phyloP scores from a whole-genome alignment of 2,329 filamentous ascomycete species.

The Colletotrichum liriopes region DNA sequence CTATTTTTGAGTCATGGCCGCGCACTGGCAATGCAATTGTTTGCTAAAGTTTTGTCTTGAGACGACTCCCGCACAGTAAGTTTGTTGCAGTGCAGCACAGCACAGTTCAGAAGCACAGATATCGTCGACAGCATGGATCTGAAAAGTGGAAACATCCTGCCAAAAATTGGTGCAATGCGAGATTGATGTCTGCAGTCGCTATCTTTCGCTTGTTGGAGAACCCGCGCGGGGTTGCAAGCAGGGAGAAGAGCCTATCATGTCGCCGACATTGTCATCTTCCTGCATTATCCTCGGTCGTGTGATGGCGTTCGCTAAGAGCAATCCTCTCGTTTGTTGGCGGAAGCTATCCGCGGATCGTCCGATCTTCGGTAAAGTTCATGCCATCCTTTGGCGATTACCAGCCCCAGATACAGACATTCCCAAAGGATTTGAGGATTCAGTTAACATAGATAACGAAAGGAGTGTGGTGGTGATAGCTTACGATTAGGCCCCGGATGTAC shows the following conservation, averaged over 20 bases:
- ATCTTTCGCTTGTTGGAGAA: not conserved
- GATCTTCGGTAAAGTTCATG: conserved; percentile 4
- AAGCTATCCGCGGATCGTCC: conserved; percentile 12
- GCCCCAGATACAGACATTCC: not conserved
- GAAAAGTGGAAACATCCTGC: not conserved
- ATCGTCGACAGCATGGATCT: not conserved
- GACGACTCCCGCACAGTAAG: conserved; percentile 19
- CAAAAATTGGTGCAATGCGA: not conserved
- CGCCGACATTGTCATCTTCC: conserved; percentile 22
- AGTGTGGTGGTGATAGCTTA: not conserved
- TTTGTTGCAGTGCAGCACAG: not conserved
- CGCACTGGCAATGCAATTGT: not conserved
- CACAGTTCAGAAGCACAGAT: not conserved
- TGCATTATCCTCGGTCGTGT: conserved; percentile 16
- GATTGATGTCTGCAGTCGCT: not conserved
- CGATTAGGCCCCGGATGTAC: not conserved
- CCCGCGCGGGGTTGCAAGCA: conserved; percentile 19
- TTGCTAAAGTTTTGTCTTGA: conserved; percentile 17
- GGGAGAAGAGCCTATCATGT: conserved; percentile 20
- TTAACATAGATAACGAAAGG: not conserved
- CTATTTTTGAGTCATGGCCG: conserved; percentile 17
- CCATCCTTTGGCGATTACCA: not conserved
- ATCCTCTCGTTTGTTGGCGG: not conserved
- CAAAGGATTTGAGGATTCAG: not conserved
- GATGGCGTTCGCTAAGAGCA: conserved; percentile 9